A percentile compares a stretch with the other conserved stretches of the same genome.
Evolutionary conservation across 805 yeast species (phyloP).

Genomic region (Millerozyma acaciae): DNA sequence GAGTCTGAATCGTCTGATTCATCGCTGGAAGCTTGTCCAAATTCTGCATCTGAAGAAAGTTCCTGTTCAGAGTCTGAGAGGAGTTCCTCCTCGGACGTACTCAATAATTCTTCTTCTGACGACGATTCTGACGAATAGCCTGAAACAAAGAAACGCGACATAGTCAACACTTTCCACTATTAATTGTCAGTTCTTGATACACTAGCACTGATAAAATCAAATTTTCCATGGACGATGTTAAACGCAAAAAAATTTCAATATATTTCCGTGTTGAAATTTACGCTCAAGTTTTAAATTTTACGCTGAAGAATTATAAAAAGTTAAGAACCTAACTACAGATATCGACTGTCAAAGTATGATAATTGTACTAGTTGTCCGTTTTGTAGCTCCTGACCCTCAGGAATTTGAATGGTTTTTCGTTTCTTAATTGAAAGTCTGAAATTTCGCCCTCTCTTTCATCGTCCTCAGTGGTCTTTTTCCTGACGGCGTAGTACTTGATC

Average conservation of each 20-base stretch:
- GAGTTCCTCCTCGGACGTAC: conserved; percentile 59
- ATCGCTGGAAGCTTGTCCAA: conserved; percentile 41
- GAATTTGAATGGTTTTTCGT: conserved; percentile 79
- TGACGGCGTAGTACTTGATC: conserved; percentile 57
- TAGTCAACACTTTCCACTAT: too few species aligned
- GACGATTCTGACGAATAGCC: conserved; percentile 57
- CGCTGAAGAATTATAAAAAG: conserved; percentile 7
- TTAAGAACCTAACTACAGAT: not conserved
- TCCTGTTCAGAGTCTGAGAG: conserved; percentile 39
- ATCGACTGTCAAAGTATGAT: not conserved
- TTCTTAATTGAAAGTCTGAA: conserved; percentile 51
- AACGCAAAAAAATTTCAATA: conserved; percentile 11
- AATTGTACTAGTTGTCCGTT: conserved; percentile 3
- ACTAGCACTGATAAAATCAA: too few species aligned
- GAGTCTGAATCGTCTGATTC: conserved; percentile 35
- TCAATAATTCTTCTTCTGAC: conserved; percentile 48
- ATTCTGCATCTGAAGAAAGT: conserved; percentile 45
- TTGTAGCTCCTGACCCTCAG: conserved; percentile 52
- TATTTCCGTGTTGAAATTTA: conserved; percentile 10
- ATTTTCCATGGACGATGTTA: conserved; percentile 24
- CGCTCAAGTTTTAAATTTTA: conserved; percentile 7
- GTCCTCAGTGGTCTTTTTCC: conserved; percentile 34
- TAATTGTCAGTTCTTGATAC: too few species aligned
- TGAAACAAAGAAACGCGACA: conserved; percentile 88
- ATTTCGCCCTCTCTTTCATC: conserved; percentile 49